Base-by-base conservation (phyloP, 345 rosid species). In the Pugionium cornutum region DNA sequence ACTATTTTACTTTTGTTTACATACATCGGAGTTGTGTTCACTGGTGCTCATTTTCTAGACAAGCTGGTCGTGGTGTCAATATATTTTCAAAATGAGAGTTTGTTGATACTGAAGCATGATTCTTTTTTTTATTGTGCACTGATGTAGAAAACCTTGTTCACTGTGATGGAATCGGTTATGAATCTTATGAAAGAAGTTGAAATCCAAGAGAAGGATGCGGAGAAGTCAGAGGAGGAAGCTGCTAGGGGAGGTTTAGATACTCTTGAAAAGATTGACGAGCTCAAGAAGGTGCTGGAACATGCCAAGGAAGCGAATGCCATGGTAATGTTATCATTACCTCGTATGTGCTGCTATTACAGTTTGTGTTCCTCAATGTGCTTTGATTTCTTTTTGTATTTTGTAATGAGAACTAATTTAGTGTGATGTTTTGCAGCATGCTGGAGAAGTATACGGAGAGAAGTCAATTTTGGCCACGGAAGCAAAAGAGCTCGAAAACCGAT, bases 361-460 rank as follows among this genome's bases (percentile, higher is more conserved):
- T 30, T 25, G 5, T 29, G 10, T 46, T 63, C 3, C 37, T 60
- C 11, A 43, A 7, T 39, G 9, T 27, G 28, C 7, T 39, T 43
- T 18, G 41, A 57, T 39, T 62, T 53, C 9, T 30, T 29, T 11
- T 52, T 18, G 18, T 18, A 18, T 18, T 34, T 39, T 34, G 8
- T 51, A 5, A 7, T 30, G n/a, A 41, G 34, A 57, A 43, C 70
- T 72, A 18, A 56, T 35, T 69, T 43, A 9, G 25, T 28, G 39
- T 52, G 47, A 25, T 36, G 76, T 33, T 25, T 68, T 79, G 69
- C 78, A 94, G 99, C 92, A 84, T 76, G 83, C 91, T 9, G 99
- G 97, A 61, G 99, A 94, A 84, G 80, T 91, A 27, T 79, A 85
- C 69, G 97, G 96, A 18, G 99, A 91, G 81, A 88, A 75, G 75